These are phyloP conservation scores for Tulasnella sp. DNA, from an alignment of 768 basidiomycete species.

Conservation along the genomic window DNA sequence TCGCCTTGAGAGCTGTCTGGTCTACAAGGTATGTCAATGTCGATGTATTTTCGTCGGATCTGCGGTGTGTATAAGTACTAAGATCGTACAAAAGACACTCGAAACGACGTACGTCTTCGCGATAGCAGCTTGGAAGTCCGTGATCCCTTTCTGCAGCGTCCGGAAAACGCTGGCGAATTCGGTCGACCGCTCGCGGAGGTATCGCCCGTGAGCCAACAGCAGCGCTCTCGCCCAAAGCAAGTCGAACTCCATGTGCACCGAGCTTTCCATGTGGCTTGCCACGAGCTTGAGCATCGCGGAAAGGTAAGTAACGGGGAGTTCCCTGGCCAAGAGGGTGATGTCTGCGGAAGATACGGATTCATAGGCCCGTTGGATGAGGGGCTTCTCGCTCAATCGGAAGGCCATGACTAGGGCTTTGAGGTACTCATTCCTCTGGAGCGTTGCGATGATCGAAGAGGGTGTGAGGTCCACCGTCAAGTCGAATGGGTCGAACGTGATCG, in stretches of 20 bases:
- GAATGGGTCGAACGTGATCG: constrained; percentile 85
- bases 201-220: constrained; percentile 72
- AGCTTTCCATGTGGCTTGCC: constrained; percentile 67
- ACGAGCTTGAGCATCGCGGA: constrained; percentile 66
- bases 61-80: no score
- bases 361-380: constrained; percentile 69
- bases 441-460: constrained; percentile 66
- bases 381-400: constrained; percentile 78
- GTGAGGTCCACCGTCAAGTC: constrained; percentile 94
- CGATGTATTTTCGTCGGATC: no score
- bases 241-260: constrained; percentile 92
- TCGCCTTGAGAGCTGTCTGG: no score
- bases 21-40: no score
- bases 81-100: no score
- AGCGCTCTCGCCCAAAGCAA: constrained; percentile 78
- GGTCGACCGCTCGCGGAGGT: constrained; percentile 48
- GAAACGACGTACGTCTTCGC: constrained; percentile 54
- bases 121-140: constrained; percentile 66
- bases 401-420: constrained; percentile 93
- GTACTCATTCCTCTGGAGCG: constrained; percentile 59
- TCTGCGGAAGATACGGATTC: constrained; percentile 71
- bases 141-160: constrained; percentile 70
- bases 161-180: constrained; percentile 35
- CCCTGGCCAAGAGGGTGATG: constrained; percentile 64
- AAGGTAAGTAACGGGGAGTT: constrained; percentile 78